Evolutionary conservation across 345 rosid genomes (phyloP).

Genomic region (Populus pruinosa): DNA sequence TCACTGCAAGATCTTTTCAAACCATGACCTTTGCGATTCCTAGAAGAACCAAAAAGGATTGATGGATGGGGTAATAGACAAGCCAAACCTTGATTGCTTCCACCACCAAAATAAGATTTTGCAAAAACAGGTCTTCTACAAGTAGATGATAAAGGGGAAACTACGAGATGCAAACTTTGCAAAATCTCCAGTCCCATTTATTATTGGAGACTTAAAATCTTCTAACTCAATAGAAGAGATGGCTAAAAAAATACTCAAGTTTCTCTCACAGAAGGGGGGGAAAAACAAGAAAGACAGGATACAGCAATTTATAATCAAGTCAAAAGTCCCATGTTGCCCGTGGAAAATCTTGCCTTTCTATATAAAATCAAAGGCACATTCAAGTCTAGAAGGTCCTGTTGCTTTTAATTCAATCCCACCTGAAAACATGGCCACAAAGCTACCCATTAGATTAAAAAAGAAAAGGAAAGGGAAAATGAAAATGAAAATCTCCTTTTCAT

Average conservation of each 20-base stretch:
- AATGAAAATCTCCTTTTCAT: not conserved
- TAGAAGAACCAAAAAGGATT: conserved; percentile 15
- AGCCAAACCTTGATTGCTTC: conserved; percentile 1
- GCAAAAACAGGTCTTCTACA: conserved; percentile 5
- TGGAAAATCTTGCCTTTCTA: conserved; percentile 5
- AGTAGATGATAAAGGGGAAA: conserved; percentile 7
- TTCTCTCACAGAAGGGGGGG: not conserved
- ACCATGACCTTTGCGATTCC: conserved; percentile 8
- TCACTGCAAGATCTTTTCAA: conserved; percentile 16
- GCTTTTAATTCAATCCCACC: conserved; percentile 21
- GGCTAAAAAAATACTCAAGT: not conserved
- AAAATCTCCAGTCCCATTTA: conserved; percentile 30
- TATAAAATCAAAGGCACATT: not conserved
- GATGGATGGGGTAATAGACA: conserved; percentile 6
- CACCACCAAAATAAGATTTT: not conserved
- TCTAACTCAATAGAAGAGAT: not conserved
- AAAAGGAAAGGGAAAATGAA: not conserved
- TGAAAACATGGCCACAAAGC: conserved; percentile 10
- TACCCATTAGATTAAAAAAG: conserved; percentile 8
- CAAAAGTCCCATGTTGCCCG: conserved; percentile 18
- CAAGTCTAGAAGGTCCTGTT: conserved; percentile 15
- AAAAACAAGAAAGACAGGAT: not conserved
- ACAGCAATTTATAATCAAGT: not conserved
- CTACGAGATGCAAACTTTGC: conserved; percentile 15
- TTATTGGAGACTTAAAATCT: not conserved